Evolutionary conservation across 2,329 filamentous ascomycete species (phyloP).

Genomic region (Cryphonectria radicalis): DNA sequence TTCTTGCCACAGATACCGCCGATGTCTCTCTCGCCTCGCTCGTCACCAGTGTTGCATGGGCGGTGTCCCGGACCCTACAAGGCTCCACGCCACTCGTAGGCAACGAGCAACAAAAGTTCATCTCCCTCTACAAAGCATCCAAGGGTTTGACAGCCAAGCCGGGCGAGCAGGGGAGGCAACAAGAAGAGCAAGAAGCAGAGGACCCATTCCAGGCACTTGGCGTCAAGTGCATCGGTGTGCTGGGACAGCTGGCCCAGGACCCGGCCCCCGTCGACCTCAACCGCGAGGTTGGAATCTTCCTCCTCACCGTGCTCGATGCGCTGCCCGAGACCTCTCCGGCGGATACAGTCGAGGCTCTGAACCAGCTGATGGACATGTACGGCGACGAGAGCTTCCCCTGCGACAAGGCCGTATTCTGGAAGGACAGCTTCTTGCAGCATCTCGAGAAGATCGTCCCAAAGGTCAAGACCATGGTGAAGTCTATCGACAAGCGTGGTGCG

Average conservation of each 20-base stretch:
- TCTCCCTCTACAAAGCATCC: slow-evolving; percentile 66
- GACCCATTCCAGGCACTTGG: slow-evolving; percentile 66
- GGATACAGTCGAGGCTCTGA: slow-evolving; percentile 65
- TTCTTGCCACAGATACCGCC: slow-evolving; percentile 64
- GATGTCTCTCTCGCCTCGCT: slow-evolving; percentile 65
- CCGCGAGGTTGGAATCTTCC: slow-evolving; percentile 66
- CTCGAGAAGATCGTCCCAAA: slow-evolving; percentile 60
- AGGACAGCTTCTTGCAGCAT: slow-evolving; percentile 61
- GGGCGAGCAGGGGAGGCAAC: slow-evolving; percentile 27
- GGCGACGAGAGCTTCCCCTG: slow-evolving; percentile 62
- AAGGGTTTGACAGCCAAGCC: slow-evolving; percentile 40
- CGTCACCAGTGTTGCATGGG: slow-evolving; percentile 70
- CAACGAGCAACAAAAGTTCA: slow-evolving; percentile 65
- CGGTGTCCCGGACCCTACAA: slow-evolving; percentile 60
- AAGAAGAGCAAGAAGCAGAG: slow-evolving; percentile 39
- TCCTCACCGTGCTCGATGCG: slow-evolving; percentile 58
- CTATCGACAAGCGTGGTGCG: slow-evolving; percentile 61
- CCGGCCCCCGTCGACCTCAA: slow-evolving; percentile 59
- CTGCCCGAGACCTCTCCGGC: slow-evolving; percentile 59
- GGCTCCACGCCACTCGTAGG: slow-evolving; percentile 52
- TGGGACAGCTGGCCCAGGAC: slow-evolving; percentile 64
- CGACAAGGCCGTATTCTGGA: slow-evolving; percentile 68
- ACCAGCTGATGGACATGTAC: slow-evolving; percentile 71
- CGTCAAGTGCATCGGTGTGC: slow-evolving; percentile 69
- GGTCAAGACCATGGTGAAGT: slow-evolving; percentile 60